Percentiles rank a stretch among this genome's conserved stretches.
Conservation (phyloP, 108 stramenopile species). For the Cyclotella sp. region DNA sequence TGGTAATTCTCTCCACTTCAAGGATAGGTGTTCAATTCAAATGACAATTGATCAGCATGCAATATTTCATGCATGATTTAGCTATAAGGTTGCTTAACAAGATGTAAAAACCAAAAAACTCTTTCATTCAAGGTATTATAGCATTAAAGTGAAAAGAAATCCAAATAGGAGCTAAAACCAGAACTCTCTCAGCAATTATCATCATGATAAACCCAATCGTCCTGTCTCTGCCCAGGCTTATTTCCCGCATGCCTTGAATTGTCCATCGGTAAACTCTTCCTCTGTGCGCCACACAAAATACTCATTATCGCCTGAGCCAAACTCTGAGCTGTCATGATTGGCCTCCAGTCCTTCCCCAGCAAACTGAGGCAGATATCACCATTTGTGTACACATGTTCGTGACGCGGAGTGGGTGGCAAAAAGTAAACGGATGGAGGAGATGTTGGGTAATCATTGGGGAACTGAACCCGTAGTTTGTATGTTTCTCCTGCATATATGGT, state of each 20-base stretch:
- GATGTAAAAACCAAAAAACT: too few relatives aligned
- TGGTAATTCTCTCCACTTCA: too few relatives aligned
- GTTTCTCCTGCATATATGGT: slow-evolving; percentile 93
- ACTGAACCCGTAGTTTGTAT: slow-evolving; percentile 88
- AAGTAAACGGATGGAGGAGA: slow-evolving; percentile 95
- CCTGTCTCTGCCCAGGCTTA: slow-evolving; percentile 92
- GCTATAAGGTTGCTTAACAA: too few relatives aligned
- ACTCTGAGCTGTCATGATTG: slow-evolving; percentile 94
- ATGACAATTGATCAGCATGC: too few relatives aligned
- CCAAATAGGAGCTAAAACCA: background rate
- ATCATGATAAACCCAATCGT: slow-evolving; percentile 96
- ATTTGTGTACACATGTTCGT: slow-evolving; percentile 98
- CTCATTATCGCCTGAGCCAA: slow-evolving; percentile 91
- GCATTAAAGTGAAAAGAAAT: too few relatives aligned
- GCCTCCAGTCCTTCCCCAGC: slow-evolving; percentile 95
- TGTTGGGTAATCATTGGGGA: slow-evolving; percentile 91
- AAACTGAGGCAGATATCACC: slow-evolving; percentile 96
- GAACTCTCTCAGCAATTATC: slow-evolving; percentile 69
- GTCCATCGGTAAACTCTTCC: slow-evolving; percentile 92
- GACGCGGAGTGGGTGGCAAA: slow-evolving; percentile 70
- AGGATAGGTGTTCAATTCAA: too few relatives aligned
- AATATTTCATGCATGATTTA: too few relatives aligned
- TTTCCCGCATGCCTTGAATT: slow-evolving; percentile 88
- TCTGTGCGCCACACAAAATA: slow-evolving; percentile 90
- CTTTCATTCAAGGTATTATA: too few relatives aligned